Conservation (phyloP, 352 stramenopile species). For the Salisapilia sapeloensis region DNA sequence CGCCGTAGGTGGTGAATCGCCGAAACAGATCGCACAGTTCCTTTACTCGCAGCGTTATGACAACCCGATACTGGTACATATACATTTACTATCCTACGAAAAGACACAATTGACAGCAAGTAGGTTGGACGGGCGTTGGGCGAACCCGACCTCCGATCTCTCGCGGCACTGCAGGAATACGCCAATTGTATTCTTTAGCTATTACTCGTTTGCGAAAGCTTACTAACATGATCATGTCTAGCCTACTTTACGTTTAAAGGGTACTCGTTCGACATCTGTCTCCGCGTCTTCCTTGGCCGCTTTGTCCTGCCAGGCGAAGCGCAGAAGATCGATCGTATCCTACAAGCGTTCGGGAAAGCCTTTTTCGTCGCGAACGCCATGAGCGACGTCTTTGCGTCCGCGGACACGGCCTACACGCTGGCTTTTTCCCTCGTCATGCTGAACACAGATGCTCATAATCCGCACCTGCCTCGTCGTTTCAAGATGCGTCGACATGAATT, state of each 20-base stretch:
- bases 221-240: neutral
- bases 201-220: neutral
- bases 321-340: conserved; percentile 76
- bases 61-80: conserved; percentile 39
- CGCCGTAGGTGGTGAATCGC: conserved; percentile 16
- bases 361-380: conserved; percentile 38
- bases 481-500: conserved; percentile 67
- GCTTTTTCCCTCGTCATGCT: conserved; percentile 63
- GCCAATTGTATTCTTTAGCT: conserved; percentile 15
- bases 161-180: conserved; percentile 53
- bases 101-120: neutral
- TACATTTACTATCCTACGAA: neutral
- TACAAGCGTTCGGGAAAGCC: conserved; percentile 56
- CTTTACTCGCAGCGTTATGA: conserved; percentile 45
- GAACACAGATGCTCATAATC: conserved; percentile 71
- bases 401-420: conserved; percentile 63
- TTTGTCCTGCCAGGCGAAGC: conserved; percentile 57
- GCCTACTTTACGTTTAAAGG: conserved; percentile 31
- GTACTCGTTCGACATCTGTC: conserved; percentile 39
- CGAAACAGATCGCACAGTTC: conserved; percentile 41
- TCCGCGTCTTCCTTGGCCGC: conserved; percentile 53
- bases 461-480: conserved; percentile 30
- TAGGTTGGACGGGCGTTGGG: conserved; percentile 48
- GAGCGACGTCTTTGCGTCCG: conserved; percentile 30
- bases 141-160: conserved; percentile 34